Evolutionary conservation across 2,329 filamentous ascomycete genomes (phyloP), one percentile per base, ranked within the genome.

Genomic region (Trichophyton verrucosum): DNA sequence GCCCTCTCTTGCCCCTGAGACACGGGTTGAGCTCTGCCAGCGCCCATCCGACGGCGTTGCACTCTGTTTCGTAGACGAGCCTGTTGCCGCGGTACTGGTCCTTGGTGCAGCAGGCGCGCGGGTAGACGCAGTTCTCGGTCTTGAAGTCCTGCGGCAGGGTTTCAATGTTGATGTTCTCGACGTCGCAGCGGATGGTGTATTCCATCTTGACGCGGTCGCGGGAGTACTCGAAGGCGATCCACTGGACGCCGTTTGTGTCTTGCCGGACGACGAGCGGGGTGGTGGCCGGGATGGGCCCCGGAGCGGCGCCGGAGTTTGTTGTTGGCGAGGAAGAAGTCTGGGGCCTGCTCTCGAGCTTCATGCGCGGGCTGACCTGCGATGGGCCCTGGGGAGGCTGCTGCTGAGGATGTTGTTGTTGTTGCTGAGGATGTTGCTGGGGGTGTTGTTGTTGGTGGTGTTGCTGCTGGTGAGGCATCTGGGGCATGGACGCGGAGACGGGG

Each of bases 11-110:
- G 67, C 92, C 92, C 65, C 92, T 85, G 62, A 97, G 81, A 61
- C 89, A 88, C 6, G 91, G 86, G 73, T 99, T 99, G 60, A 99
- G 78, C 71, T 97, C 88, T 1, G 94, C 94, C 66, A 99, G 77
- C 11, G 92, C 92, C 94, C 94, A 99, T n/a, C 94, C 94, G n/a
- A 99, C 94, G 0, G 91, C 90, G 76, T 99, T 99, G 81, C 94
- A 99, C 77, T 99, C 94, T 15, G 90, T 96, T 78, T 99, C 94
- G 74, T 99, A 99, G 67, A 94, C 88, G 66, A 96, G 78, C 15
- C 94, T 87, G 73, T 99, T 99, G 63, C 94, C 94, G 63, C 91
- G 87, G 79, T 99, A 99, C 72, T 95, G 88, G 62, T 97, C 92
- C 75, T 97, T 97, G 66, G 85, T 84, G 74, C 91, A 95, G 79